These are phyloP conservation scores for Aspergillus hancockii DNA, from an alignment of 495 filamentous ascomycete genomes.

Conservation along the genomic window DNA sequence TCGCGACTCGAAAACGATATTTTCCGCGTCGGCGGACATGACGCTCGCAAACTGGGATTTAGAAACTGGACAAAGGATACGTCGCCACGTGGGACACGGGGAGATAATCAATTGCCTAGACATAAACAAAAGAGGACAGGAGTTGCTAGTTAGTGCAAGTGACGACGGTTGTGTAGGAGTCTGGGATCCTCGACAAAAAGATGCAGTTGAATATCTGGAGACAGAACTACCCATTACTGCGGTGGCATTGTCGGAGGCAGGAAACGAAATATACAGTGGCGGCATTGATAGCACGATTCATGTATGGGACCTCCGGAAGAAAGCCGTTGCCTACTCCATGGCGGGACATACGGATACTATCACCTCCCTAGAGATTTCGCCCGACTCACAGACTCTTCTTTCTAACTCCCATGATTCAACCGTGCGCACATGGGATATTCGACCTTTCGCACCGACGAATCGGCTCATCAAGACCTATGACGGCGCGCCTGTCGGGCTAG, in stretches of 20 bases:
- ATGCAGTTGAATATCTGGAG: constrained; percentile 81
- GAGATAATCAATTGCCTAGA: constrained; percentile 91
- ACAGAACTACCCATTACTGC: constrained; percentile 93
- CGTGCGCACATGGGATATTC: constrained; percentile 92
- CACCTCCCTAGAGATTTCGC: constrained; percentile 85
- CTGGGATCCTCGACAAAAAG: constrained; percentile 94
- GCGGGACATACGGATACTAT: constrained; percentile 89
- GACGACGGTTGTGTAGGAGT: constrained; percentile 95
- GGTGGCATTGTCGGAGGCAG: constrained; percentile 85
- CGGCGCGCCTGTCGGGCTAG: constrained; percentile 80
- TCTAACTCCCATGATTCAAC: constrained; percentile 94
- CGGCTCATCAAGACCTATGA: constrained; percentile 83
- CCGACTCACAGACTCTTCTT: constrained; percentile 85
- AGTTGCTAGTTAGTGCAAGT: constrained; percentile 81
- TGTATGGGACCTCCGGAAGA: constrained; percentile 94
- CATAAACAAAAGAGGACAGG: constrained; percentile 83
- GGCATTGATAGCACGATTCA: constrained; percentile 97
- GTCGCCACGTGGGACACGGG: constrained; percentile 89
- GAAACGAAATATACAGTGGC: constrained; percentile 93
- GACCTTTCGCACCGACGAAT: constrained; percentile 88
- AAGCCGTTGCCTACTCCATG: constrained; percentile 82
- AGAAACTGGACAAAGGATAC: constrained; percentile 82
- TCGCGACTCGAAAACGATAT: constrained; percentile 85
- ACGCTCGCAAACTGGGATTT: constrained; percentile 94
- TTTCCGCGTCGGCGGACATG: constrained; percentile 91